A percentile compares a stretch with the other conserved stretches of the same genome.
These are phyloP conservation scores for Aspergillus sp. DNA, from an alignment of 2,329 filamentous ascomycete genomes.

Conservation along the genomic window DNA sequence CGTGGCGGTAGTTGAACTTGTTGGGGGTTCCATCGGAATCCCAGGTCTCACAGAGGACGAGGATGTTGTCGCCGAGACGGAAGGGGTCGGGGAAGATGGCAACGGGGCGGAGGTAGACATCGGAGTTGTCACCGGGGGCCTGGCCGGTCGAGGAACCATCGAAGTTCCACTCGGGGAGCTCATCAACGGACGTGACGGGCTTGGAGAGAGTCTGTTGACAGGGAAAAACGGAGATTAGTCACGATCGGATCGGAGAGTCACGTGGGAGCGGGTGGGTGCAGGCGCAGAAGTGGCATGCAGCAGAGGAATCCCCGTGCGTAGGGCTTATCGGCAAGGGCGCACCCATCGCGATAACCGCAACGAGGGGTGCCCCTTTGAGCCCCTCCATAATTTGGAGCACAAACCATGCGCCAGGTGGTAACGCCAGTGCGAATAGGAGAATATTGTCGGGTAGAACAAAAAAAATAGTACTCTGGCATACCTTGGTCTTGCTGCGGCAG, in stretches of 20 bases:
- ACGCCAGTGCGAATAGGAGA: background rate
- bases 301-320: background rate
- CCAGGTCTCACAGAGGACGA: conserved; percentile 94
- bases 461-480: conserved; percentile 55
- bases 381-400: background rate
- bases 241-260: background rate
- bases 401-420: background rate
- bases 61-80: conserved; percentile 84
- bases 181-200: conserved; percentile 57
- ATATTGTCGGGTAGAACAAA: background rate
- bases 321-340: background rate
- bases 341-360: background rate
- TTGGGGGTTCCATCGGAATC: conserved; percentile 92
- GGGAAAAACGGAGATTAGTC: background rate
- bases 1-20: conserved; percentile 97
- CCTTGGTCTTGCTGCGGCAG: conserved; percentile 92
- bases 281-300: background rate
- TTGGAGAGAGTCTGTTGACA: conserved; percentile 60
- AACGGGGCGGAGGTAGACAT: conserved; percentile 91
- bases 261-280: background rate
- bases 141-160: conserved; percentile 90
- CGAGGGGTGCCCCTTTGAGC: background rate
- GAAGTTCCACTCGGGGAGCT: conserved; percentile 78
- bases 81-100: conserved; percentile 91
- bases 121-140: conserved; percentile 91